Evolutionary conservation across 352 stramenopile species (phyloP), one percentile per base, ranked within the genome.

Genomic region (Pythium coloratum): DNA sequence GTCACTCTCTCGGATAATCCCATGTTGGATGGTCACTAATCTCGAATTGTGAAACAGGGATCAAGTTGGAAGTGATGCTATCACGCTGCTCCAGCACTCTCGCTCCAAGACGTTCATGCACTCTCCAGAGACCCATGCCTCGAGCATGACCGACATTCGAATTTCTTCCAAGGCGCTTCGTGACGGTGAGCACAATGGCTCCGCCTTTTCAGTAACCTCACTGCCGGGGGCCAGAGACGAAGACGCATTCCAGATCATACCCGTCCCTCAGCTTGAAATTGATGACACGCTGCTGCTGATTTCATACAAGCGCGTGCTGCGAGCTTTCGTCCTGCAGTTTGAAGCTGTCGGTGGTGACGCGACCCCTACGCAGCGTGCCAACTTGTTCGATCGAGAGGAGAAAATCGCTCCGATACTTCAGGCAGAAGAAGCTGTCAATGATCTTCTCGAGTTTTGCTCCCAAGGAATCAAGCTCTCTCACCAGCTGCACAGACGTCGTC

Each of bases 231-330:
- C 76, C 10, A 76, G 81, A 55, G 84, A 92, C 67, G 80, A 92
- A 66, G 82, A 91, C 54, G 84, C 84, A 12, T 92, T 92, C 66
- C 84, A 85, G 50, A 73, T 91, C 42, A 55, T 90, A 7, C 44
- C 62, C 7, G 84, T 88, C 7, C 49, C 76, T 46, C 67, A 71
- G 68, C 62, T 64, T 6, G 82, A 91, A 71, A 67, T 84, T 8
- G 76, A 76, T 4, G 81, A 91, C 34, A 92, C 80, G 1, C 28
- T 92, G n/a, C 33, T 89, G 16, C 59, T 91, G 12, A 62, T 89
- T 13, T 91, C 82, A 0, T 91, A 88, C 56, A 86, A 88, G 38
- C 59, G 71, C 0, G 63, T 75, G 28, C 54, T 90, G 8, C 64
- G 61, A 7, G 30, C 64, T 34, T 90, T 89, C 55, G 16, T 86